Base-by-base conservation (phyloP, 345 rosid genomes). In the Salix purpurea region DNA sequence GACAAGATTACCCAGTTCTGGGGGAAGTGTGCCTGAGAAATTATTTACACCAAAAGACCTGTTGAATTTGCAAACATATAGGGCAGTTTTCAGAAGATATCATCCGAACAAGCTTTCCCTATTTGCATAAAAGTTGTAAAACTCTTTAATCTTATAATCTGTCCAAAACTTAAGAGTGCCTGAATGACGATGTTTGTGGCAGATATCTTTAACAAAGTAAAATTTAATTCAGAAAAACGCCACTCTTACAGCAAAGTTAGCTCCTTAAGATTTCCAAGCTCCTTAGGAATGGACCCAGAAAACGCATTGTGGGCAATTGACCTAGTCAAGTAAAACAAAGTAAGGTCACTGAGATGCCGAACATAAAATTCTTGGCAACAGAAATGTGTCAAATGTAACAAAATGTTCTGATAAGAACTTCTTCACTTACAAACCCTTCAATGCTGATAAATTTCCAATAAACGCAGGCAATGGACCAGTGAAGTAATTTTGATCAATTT, bases 261-360 rank as follows among this genome's bases (percentile, higher is more conserved):
- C 56, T 78, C 69, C 19, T 21, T 73, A 21, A 85, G 83, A 60
- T 65, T 72, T 67, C 88, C 90, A 42, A 87, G 70, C 70, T 84
- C 86, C 65, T 68, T 71, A 0, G 88, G 88, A 39, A 87, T 58
- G 37, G 81, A 69, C 65, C 88, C 88, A 6, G 85, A 82, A 7
- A 87, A 73, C 6, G 62, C 74, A 73, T 84, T 87, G 60, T 28
- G 70, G 19, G 77, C 78, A n/a, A 87, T 14, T 56, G 87, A 77
- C 60, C 81, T 77, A n/a, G 21, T 69, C 74, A 79, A 54, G 74
- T 5, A 34, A 65, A 72, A 18, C 21, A 36, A 64, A 50, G 26
- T 3, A 56, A 56, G 62, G 62, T 56, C 62, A 9, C 13, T 56
- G 14, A n/a, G 28, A 23, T 4, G 62, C 1, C 14, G 0, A 8